Percentiles rank a stretch among this genome's conserved stretches.
Evolutionary conservation across 306 rosid genomes (phyloP).

Genomic region (Hippophae rhamnoides): DNA sequence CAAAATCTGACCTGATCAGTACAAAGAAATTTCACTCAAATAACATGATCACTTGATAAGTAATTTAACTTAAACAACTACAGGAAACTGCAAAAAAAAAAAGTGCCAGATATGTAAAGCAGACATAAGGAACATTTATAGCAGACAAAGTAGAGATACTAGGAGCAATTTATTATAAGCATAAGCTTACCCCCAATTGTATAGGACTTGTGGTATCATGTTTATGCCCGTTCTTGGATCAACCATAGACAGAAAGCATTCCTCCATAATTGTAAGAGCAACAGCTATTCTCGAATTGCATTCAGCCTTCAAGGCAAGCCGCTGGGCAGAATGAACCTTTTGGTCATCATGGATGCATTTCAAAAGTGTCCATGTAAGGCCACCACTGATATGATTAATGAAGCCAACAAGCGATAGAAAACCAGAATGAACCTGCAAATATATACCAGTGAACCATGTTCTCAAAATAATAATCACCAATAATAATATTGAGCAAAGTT

Average conservation of each 20-base stretch:
- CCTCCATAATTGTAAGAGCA: constrained; percentile 96
- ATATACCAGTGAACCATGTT: constrained; percentile 18
- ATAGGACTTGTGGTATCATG: constrained; percentile 88
- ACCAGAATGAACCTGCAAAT: constrained; percentile 56
- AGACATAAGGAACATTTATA: not conserved
- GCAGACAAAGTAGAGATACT: not conserved
- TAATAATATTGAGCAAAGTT: constrained; percentile 1
- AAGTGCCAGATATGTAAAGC: not conserved
- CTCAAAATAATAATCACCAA: constrained; percentile 10
- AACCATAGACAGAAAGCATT: constrained; percentile 87
- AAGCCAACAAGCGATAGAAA: constrained; percentile 75
- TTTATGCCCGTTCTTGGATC: constrained; percentile 96
- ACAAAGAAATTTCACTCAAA: constrained; percentile 14
- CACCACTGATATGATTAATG: constrained; percentile 47
- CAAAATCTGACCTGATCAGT: constrained; percentile 77
- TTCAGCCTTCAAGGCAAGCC: constrained; percentile 85
- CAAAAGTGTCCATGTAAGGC: constrained; percentile 72
- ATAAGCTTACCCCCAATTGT: constrained; percentile 84
- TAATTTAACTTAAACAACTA: not conserved
- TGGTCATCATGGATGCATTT: constrained; percentile 87
- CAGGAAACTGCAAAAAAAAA: not conserved
- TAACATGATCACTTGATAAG: not conserved
- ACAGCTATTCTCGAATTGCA: constrained; percentile 89
- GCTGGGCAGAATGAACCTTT: constrained; percentile 72
- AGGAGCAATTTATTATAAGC: constrained; percentile 6